Evolutionary conservation across 441 rosid genomes (phyloP).

Genomic region (Melastoma candidum): DNA sequence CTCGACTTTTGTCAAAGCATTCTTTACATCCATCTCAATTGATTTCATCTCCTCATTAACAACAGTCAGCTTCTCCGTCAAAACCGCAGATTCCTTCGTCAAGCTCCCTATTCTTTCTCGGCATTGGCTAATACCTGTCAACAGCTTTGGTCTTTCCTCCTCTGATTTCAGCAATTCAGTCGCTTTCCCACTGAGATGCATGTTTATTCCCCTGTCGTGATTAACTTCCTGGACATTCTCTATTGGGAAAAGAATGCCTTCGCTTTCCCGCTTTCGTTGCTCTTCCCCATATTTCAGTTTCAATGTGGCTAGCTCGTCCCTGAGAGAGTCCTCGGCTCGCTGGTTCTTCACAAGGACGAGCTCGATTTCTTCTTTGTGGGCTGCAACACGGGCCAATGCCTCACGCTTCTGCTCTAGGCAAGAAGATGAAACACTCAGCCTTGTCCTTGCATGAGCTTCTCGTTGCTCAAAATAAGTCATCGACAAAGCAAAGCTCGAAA

Average conservation of each 20-base stretch:
- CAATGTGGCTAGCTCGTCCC: constrained; percentile 33
- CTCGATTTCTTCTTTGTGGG: constrained; percentile 41
- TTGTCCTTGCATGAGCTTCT: constrained; percentile 46
- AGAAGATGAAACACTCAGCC: constrained; percentile 26
- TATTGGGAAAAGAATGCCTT: constrained; percentile 68
- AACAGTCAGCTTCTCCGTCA: constrained; percentile 4
- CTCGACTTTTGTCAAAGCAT: constrained; percentile 28
- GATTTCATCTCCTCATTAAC: constrained; percentile 25
- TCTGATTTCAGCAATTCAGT: constrained; percentile 61
- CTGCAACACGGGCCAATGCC: constrained; percentile 32
- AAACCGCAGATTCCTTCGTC: constrained; percentile 19
- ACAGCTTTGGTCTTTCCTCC: constrained; percentile 17
- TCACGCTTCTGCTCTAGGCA: constrained; percentile 41
- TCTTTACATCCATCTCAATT: constrained; percentile 33
- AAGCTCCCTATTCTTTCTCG: constrained; percentile 9
- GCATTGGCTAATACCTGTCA: constrained; percentile 10
- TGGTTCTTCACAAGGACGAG: constrained; percentile 35
- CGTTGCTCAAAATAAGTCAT: constrained; percentile 53
- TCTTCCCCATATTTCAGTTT: constrained; percentile 44
- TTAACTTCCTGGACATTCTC: constrained; percentile 63
- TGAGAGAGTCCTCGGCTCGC: constrained; percentile 45
- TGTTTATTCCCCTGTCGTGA: constrained; percentile 23
- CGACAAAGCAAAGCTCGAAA: constrained; percentile 48
- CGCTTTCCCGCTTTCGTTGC: constrained; percentile 39
- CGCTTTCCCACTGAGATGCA: constrained; percentile 56